Base-by-base conservation (phyloP, 306 rosid genomes). In the Gynostemma pentaphyllum region DNA sequence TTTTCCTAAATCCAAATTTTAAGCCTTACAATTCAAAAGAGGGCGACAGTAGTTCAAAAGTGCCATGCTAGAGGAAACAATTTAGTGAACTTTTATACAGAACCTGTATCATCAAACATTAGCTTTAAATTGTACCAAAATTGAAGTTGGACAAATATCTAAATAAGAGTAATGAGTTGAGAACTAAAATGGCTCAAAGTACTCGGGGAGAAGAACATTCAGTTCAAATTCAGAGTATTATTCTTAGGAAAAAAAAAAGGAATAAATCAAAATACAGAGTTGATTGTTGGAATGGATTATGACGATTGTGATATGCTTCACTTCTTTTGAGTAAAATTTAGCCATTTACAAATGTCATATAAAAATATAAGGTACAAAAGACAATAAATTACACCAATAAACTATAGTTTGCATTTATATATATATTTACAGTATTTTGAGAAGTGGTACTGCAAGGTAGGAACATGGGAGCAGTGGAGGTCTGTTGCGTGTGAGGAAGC, bases 101-200 rank as follows among this genome's bases (percentile, higher is more conserved):
- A 56, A 32, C 30, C 16, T 1, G 11, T 26, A 53, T 29, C 40
- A 53, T 53, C 15, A 37, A 15, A 39, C 61, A 53, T 18, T 55
- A 55, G 11, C 16, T 56, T 56, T 56, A 27, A 29, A 39, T 16
- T 3, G 27, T 56, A 34, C 29, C 45, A 34, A 7, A 16, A 54
- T 30, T 29, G 13, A 48, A 48, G 27, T 21, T 48, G 53, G 30
- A 48, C 8, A 48, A 15, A 13, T 32, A 26, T 51, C 36, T 1
- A 51, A 53, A 29, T 54, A 54, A 54, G 62, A 53, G n/a, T 26
- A n/a, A 53, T n/a, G n/a, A n/a, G n/a, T 27, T 28, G 37, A 53
- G 34, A 53, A 40, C 61, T 53, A 40, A 53, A n/a, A 53, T 53
- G 3, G 61, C 23, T 29, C 23, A 53, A 53, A 51, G 37, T 51